phyloP scores from a whole-genome alignment of 768 basidiomycete genomes.

The Artomyces pyxidatus region DNA sequence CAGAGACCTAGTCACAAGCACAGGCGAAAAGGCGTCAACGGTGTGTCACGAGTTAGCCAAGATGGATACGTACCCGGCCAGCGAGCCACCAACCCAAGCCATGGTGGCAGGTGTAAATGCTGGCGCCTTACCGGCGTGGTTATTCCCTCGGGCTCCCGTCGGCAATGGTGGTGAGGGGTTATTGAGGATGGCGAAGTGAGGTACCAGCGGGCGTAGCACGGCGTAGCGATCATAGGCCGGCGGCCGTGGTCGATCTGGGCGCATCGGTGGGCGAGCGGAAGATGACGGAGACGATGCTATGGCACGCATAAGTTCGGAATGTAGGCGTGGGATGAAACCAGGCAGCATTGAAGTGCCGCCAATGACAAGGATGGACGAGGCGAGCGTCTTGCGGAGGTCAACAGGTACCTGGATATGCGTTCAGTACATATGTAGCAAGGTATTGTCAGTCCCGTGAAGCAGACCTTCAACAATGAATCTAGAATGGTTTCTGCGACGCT shows the following conservation, averaged over 20 bases:
- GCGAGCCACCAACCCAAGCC: slow-evolving; percentile 89
- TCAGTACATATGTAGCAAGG: slow-evolving; percentile 6
- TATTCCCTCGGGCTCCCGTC: slow-evolving; percentile 40
- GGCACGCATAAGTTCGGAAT: slow-evolving; percentile 61
- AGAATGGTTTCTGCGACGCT: slow-evolving; percentile 79
- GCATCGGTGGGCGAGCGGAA: slow-evolving; percentile 28
- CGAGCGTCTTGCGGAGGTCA: slow-evolving; percentile 80
- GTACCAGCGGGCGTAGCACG: slow-evolving; percentile 58
- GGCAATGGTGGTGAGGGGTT: slow-evolving; percentile 57
- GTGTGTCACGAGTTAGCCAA: neutral
- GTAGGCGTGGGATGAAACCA: slow-evolving; percentile 87
- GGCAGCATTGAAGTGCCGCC: slow-evolving; percentile 92
- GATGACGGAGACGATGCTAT: slow-evolving; percentile 35
- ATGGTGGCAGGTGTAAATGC: slow-evolving; percentile 76
- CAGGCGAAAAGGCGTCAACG: neutral
- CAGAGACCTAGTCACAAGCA: slow-evolving; percentile 46
- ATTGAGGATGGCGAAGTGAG: slow-evolving; percentile 77
- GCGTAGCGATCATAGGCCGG: slow-evolving; percentile 70
- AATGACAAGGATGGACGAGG: slow-evolving; percentile 74
- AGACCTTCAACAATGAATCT: slow-evolving; percentile 71
- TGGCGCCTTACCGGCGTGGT: slow-evolving; percentile 77
- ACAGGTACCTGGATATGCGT: slow-evolving; percentile 58
- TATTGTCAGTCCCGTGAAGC: slow-evolving; percentile 1
- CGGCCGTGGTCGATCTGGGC: slow-evolving; percentile 31
- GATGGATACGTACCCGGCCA: slow-evolving; percentile 66